Evolutionary conservation across 352 stramenopile genomes (phyloP).

Genomic region (Paralagenidium karlingii): DNA sequence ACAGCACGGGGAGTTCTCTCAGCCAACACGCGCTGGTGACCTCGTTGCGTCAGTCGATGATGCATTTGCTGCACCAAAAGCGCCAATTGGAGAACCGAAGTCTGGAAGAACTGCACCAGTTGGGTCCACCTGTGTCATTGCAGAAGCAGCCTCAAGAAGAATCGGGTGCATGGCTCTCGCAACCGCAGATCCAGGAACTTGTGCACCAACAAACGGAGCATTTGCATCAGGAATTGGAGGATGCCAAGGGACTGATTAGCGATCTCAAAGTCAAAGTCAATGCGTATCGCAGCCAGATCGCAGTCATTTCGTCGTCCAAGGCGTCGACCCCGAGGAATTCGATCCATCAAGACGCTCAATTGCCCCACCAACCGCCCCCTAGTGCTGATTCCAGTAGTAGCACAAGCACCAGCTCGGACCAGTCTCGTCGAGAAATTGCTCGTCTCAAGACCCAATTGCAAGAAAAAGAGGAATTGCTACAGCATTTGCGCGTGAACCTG

Average conservation of each 20-base stretch:
- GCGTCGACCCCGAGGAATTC: conserved; percentile 14
- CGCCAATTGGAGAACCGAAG: conserved; percentile 17
- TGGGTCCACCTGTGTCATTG: conserved; percentile 15
- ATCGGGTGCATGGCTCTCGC: not conserved
- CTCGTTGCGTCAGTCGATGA: conserved; percentile 14
- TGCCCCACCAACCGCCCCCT: not conserved
- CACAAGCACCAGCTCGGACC: not conserved
- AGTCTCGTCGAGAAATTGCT: conserved; percentile 1
- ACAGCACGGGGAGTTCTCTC: conserved; percentile 12
- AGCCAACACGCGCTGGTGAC: conserved; percentile 7
- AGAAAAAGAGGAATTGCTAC: conserved; percentile 28
- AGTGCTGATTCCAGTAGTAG: not conserved
- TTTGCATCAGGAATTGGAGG: conserved; percentile 8
- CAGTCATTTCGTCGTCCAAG: not conserved
- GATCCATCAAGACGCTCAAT: conserved; percentile 5
- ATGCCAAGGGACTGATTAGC: conserved; percentile 10
- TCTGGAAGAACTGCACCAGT: conserved; percentile 15
- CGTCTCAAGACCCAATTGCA: conserved; percentile 14
- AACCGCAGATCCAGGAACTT: not conserved
- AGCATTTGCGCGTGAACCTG: conserved; percentile 15
- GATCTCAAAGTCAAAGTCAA: conserved; percentile 12
- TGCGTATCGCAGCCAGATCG: conserved; percentile 9
- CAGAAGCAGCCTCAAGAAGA: conserved; percentile 4
- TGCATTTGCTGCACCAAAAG: conserved; percentile 26
- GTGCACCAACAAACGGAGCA: not conserved